Base-by-base conservation (phyloP, 805 yeast genomes). In the Starmerella riodocensis region DNA sequence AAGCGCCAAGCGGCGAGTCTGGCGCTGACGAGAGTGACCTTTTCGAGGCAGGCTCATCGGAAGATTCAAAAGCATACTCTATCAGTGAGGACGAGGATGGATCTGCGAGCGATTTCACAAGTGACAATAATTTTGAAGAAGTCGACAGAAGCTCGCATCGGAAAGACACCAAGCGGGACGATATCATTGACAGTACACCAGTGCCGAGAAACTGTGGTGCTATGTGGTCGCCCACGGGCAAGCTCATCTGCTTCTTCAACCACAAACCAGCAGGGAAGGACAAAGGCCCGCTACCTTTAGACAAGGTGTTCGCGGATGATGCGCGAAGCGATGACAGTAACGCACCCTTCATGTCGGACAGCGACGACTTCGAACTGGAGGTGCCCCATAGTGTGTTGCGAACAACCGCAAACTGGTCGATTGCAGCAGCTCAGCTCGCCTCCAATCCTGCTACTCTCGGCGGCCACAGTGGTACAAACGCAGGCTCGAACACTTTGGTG, bases 171-270 rank as follows among this genome's bases (percentile, higher is more conserved):
- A 21, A 21, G 9, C 7, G 34, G 17, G 34, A 31, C 6, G 71
- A 63, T 7, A 51, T 48, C n/a, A 23, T 75, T 52, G 93, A 83
- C 53, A 76, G 83, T 29, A 82, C 94, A 0, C 96, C 96, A 0
- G 69, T 86, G 12, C 95, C 96, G 0, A 85, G 82, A 53, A 91
- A 85, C 8, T 86, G 94, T 62, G 95, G 95, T 8, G 95, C 94
- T 0, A 64, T 73, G 1, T 86, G 95, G 94, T 68, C 93, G 0
- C 69, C 74, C 11, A 69, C 73, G 3, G 95, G 95, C 0, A 73
- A 73, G 42, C 62, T 86, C 36, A 78, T 86, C 1, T 82, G 94
- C 53, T 86, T 86, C 52, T 84, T 83, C 59, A 70, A 78, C 8
- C 75, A 45, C 11, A 39, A 39, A 21, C 33, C 39, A 3, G 28